phyloP scores from a whole-genome alignment of 768 basidiomycete species.

The Leucocoprinus leucothites region DNA sequence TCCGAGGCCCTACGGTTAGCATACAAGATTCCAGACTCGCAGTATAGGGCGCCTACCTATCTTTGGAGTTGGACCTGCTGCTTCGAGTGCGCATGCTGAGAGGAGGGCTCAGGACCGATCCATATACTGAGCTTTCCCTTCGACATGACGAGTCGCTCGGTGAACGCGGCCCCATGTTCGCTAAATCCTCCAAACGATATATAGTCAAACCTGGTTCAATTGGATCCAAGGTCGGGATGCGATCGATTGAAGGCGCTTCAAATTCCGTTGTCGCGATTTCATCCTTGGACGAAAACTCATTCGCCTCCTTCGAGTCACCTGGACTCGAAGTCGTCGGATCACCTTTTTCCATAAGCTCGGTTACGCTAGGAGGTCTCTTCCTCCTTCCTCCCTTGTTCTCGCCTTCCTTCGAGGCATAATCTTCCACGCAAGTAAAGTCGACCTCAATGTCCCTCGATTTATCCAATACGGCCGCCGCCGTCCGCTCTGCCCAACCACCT shows the following conservation, averaged over 20 bases:
- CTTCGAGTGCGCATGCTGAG: background rate
- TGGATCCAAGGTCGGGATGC: background rate
- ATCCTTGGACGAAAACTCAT: background rate
- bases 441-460: background rate
- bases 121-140: background rate
- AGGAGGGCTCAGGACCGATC: background rate
- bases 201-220: background rate
- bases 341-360: background rate
- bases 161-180: background rate
- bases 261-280: background rate
- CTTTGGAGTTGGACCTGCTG: background rate
- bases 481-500: background rate
- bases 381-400: no score
- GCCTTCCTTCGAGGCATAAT: no score
- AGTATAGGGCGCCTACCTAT: background rate
- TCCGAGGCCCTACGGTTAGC: background rate
- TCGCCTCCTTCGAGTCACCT: background rate
- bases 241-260: background rate
- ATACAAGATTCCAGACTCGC: background rate
- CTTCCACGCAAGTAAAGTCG: background rate
- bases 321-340: background rate
- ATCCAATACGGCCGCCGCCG: conserved; percentile 1
- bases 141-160: background rate
- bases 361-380: no score
- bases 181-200: background rate